Base-by-base conservation (phyloP, 2,329 filamentous ascomycete genomes). In the Ceratocystis ficicola region DNA sequence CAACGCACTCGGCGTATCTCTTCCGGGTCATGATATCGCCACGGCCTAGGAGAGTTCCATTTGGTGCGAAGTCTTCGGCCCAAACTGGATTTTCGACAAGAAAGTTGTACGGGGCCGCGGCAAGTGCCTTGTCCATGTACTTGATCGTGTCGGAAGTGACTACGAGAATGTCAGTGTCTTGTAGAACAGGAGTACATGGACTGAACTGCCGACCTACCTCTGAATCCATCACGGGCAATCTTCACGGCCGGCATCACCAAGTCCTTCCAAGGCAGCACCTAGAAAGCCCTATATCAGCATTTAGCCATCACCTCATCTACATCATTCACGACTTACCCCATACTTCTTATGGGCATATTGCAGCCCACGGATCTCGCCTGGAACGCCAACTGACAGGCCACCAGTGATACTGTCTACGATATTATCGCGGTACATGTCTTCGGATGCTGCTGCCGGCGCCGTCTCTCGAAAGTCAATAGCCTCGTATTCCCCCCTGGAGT, bases 391-490 rank as follows among this genome's bases (percentile, higher is more conserved):
- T 1, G 89, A 86, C 41, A 95, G 76, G 0, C 90, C 91, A 2
- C 89, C 88, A 32, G 78, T 78, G 1, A 93, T 77, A 65, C 89
- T 91, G 1, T 81, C 84, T 1, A 80, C 74, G 0, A 81, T 78
- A 69, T 94, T 87, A 65, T 85, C 84, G 67, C 83, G 80, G 74
- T 87, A 97, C 93, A 97, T 97, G 71, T 95, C 84, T 74, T 91
- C 80, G 69, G 81, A 86, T 0, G 91, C 89, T 0, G 89, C 88
- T 0, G 86, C 88, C 0, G 93, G 93, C 0, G 93, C 93, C 0
- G 87, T 85, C 74, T 97, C 93, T 60, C 93, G 82, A 72, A 95
- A 97, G 75, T 97, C 93, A 70, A 97, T 85, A 67, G 86, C 86
- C 72, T 95, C 90, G 72, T 92, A 95, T 20, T 79, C 78, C n/a